Base-by-base conservation (phyloP, 257 asterid species). In the Ilex asprella region DNA sequence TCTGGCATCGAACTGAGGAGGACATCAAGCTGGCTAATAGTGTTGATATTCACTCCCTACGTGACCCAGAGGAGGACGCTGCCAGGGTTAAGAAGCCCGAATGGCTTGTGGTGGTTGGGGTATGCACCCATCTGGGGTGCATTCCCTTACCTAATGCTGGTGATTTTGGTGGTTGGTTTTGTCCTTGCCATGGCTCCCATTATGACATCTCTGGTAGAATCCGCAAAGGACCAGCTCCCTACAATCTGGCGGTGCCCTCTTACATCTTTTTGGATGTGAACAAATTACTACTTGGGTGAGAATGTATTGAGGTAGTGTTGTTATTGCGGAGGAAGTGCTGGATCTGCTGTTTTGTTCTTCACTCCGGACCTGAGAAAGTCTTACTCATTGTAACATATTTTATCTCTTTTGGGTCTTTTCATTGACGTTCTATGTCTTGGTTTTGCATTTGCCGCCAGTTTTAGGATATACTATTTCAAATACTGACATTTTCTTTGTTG, bases 121-220 rank as follows among this genome's bases (percentile, higher is more conserved):
- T 91, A 31, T 91, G 97, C 75, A 87, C 96, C 62, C 97, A 91
- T 73, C 69, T 91, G 68, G 97, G 97, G 14, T 91, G 97, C 79
- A 91, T 91, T 55, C 97, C 97, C 3, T 70, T 91, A 76, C 97
- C 97, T 56, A 91, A 91, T 87, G 97, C 97, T 10, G 97, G 97
- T 66, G 97, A 91, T 11, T 91, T 72, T 71, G 96, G 97, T 58
- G 97, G 97, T 41, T 91, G 97, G 97, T 91, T 91, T 66, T 91
- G 97, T 74, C 97, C 97, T 0, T 91, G 97, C 83, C 97, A 91
- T 58, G 96, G 96, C 9, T 91, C 95, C 12, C 97, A 91, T 49
- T 87, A 91, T 3, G 97, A 91, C 58, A 84, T 91, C 61, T 91
- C 97, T 47, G 97, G 97, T 68, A 85, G 97, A 78, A 88, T 87